Base-by-base conservation (phyloP, 352 stramenopile genomes). In the Phytophthora pistaciae region DNA sequence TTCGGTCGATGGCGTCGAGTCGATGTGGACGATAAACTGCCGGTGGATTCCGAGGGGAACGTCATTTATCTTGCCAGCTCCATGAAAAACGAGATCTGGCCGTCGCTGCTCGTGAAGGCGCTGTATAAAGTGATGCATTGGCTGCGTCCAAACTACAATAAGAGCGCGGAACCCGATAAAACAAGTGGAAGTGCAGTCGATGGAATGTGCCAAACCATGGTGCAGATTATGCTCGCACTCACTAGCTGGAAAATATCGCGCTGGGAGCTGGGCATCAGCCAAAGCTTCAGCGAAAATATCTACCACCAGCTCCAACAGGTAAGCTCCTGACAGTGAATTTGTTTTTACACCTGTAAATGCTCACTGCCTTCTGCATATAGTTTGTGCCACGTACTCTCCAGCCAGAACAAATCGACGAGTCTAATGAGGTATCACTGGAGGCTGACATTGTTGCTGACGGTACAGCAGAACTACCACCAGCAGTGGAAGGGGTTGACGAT, bases 1-100 rank as follows among this genome's bases (percentile, higher is more conserved):
- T 72, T 87, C 16, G 89, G 89, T 3, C 90, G 84, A 36, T 96
- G 89, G 89, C 75, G 89, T 18, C 76, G 83, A 9, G 49, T 95
- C 10, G 84, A 93, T 61, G 59, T 95, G 5, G 89, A 96, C 63
- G 89, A 95, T 54, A 82, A 74, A 13, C 46, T 96, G 18, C 87
- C 87, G 14, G 59, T 96, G 9, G 82, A 89, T 55, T 46, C 66
- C 3, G 68, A 83, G 20, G 77, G 74, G 4, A 78, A 90, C 29
- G 81, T 93, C 20, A 58, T 82, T 3, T 81, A 88, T 59, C 58
- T 93, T 8, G 76, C 81, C 20, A 96, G 85, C 63, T 84, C 81
- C 0, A 77, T 88, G 74, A 67, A 66, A 60, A 85, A 63, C 56
- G 88, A 96, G 56, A 77, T 96, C 7, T 96, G 88, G 88, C 74